Evolutionary conservation across 177 flowering plant genomes (phyloP).

Genomic region (Vitis hybrid): DNA sequence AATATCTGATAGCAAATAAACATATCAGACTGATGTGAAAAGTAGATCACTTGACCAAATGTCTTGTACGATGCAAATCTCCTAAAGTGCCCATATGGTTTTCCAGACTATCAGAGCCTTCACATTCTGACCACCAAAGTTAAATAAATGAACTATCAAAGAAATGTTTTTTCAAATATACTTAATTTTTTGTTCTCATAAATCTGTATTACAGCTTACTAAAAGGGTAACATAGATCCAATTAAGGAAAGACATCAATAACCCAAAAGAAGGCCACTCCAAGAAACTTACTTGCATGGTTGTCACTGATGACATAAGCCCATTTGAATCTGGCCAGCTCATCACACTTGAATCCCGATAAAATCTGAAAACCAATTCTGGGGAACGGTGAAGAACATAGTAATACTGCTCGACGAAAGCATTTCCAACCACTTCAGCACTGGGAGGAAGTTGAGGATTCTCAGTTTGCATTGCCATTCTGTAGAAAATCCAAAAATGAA

Average conservation of each 20-base stretch:
- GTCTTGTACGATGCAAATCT: too few relatives aligned
- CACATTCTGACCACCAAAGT: too few relatives aligned
- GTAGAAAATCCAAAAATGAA: conserved; percentile 8
- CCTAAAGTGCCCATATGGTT: too few relatives aligned
- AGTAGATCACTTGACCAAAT: too few relatives aligned
- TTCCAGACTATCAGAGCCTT: too few relatives aligned
- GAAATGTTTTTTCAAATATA: not conserved
- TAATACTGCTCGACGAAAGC: conserved; percentile 90
- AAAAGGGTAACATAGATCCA: too few relatives aligned
- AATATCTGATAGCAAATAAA: too few relatives aligned
- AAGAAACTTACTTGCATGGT: conserved; percentile 61
- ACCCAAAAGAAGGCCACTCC: too few relatives aligned
- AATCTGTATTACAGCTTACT: not conserved
- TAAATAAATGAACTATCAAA: too few relatives aligned
- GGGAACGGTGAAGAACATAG: conserved; percentile 68
- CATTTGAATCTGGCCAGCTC: conserved; percentile 67
- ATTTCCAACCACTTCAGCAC: conserved; percentile 72
- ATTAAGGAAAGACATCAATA: not conserved
- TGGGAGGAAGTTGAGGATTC: conserved; percentile 37
- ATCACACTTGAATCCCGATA: conserved; percentile 71
- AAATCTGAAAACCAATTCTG: conserved; percentile 66
- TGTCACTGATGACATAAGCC: conserved; percentile 63
- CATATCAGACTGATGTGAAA: too few relatives aligned
- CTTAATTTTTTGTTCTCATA: not conserved
- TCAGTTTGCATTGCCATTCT: conserved; percentile 51